These are phyloP conservation scores for Paramecium bursaria DNA, from an alignment of 73 alveolate genomes.

Conservation along the genomic window DNA sequence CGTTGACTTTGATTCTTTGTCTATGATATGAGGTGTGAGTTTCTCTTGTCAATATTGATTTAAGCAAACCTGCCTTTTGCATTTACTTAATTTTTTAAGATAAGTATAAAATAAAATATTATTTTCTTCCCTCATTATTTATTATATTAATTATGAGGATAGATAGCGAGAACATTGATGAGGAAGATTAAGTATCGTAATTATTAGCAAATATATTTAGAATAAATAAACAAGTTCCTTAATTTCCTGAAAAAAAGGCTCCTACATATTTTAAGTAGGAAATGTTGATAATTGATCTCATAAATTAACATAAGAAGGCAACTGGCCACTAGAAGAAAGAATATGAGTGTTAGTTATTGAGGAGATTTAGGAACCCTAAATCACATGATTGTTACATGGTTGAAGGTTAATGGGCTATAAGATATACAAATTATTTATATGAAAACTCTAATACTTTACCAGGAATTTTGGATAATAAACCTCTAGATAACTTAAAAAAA, in stretches of 20 bases:
- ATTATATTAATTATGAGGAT: too few species aligned
- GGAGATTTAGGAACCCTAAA: neutral
- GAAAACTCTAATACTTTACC: conserved; percentile 20
- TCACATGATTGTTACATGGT: conserved; percentile 26
- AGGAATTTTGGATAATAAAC: conserved; percentile 21
- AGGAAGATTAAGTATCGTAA: too few species aligned
- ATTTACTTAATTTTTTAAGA: too few species aligned
- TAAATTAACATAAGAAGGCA: conserved; percentile 26
- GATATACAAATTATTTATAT: conserved; percentile 28
- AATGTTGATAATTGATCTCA: neutral
- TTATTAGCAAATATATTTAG: too few species aligned
- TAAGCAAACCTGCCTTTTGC: too few species aligned
- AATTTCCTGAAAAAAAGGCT: conserved; percentile 37
- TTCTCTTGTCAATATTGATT: too few species aligned
- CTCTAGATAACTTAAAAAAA: neutral
- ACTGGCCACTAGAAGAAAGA: neutral
- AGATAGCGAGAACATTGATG: too few species aligned
- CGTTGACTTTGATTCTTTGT: too few species aligned
- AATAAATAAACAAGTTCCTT: conserved; percentile 4
- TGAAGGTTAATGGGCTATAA: conserved; percentile 35
- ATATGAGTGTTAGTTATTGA: conserved; percentile 27
- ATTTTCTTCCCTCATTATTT: too few species aligned
- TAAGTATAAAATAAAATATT: too few species aligned
- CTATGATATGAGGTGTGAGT: too few species aligned
- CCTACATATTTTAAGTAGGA: conserved; percentile 18